A percentile compares a stretch with the other conserved stretches of the same genome.
Evolutionary conservation across 1,284 basidiomycete genomes (phyloP).

Genomic region (Rhizopogon parksii): DNA sequence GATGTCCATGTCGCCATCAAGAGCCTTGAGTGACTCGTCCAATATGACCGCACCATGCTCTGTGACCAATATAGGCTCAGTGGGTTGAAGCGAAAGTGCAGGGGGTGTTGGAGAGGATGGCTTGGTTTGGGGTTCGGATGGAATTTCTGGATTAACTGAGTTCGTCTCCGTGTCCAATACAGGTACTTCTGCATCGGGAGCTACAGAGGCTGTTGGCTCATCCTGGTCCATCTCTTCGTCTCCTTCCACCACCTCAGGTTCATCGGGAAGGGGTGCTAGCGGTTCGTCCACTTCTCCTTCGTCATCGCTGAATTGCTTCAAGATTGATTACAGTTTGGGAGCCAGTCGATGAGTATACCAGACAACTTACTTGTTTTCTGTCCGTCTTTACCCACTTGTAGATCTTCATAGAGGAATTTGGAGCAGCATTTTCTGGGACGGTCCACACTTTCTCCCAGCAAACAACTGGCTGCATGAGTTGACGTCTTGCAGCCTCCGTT

Average conservation of each 20-base stretch:
- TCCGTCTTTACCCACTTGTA: slow-evolving; percentile 72
- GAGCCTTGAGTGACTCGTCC: slow-evolving; percentile 42
- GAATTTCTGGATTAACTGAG: slow-evolving; percentile 26
- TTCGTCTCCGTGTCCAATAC: slow-evolving; percentile 29
- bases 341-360: background rate
- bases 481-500: slow-evolving; percentile 69
- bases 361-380: slow-evolving; percentile 53
- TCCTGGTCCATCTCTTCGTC: slow-evolving; percentile 62
- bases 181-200: slow-evolving; percentile 30
- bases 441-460: slow-evolving; percentile 73
- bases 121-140: slow-evolving; percentile 47
- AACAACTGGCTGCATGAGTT: slow-evolving; percentile 73
- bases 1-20: slow-evolving; percentile 37
- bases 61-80: slow-evolving; percentile 26
- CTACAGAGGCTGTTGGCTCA: slow-evolving; percentile 49
- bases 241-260: slow-evolving; percentile 55
- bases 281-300: slow-evolving; percentile 70
- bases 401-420: slow-evolving; percentile 55
- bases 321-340: slow-evolving; percentile 8
- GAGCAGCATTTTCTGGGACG: slow-evolving; percentile 42
- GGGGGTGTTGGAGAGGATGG: slow-evolving; percentile 55
- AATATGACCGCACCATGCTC: slow-evolving; percentile 33
- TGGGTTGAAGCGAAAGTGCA: slow-evolving; percentile 32
- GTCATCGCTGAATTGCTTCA: slow-evolving; percentile 74
- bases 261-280: slow-evolving; percentile 68